Conservation (phyloP, 1,139 yeast genomes). For the Taiozyma sp. region DNA sequence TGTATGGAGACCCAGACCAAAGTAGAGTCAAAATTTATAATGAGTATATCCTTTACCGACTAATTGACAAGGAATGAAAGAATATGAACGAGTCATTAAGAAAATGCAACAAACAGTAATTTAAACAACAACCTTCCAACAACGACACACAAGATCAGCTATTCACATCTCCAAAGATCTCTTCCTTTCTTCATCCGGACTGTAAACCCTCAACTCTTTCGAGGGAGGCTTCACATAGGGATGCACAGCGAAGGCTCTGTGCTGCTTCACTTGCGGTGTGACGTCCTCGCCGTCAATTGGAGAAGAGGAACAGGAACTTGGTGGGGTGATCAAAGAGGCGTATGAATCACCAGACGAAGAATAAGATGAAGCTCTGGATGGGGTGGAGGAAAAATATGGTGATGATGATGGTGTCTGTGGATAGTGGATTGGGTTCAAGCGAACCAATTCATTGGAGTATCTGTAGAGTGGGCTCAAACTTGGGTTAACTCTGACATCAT, state of each 20-base stretch:
- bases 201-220: background rate
- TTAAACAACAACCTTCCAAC: background rate
- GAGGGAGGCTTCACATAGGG: background rate
- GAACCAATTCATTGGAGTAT: constrained; percentile 14
- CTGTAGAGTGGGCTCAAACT: constrained; percentile 8
- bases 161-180: constrained; percentile 7
- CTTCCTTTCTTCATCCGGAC: constrained; percentile 1
- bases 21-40: background rate
- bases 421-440: constrained; percentile 1
- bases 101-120: background rate
- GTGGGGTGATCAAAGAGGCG: constrained; percentile 19
- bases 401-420: constrained; percentile 10
- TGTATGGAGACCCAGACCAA: background rate
- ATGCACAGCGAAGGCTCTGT: constrained; percentile 3
- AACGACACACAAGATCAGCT: background rate
- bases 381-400: constrained; percentile 6
- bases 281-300: constrained; percentile 15
- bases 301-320: constrained; percentile 22
- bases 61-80: background rate
- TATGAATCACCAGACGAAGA: background rate
- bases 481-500: constrained; percentile 9
- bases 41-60: background rate
- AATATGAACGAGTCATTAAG: background rate
- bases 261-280: background rate
- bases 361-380: constrained; percentile 3